Percentiles rank a stretch among this genome's conserved stretches.
Evolutionary conservation across 495 filamentous ascomycete genomes (phyloP).

Genomic region (Talaromyces nanjingensis): DNA sequence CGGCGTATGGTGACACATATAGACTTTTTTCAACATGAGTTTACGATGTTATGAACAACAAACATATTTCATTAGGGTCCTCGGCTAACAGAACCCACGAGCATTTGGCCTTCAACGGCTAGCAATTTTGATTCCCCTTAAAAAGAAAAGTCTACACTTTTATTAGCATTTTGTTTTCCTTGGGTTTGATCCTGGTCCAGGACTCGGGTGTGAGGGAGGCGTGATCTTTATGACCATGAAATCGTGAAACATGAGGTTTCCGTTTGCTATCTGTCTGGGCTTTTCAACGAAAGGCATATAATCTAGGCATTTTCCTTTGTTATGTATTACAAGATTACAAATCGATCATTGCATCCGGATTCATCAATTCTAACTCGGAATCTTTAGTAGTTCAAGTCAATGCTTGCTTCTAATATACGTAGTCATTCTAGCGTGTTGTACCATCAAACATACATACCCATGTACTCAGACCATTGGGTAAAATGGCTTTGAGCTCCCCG

Average conservation of each 20-base stretch:
- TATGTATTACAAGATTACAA: slow-evolving; percentile 2
- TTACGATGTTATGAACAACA: slow-evolving; percentile 55
- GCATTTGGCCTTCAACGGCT: slow-evolving; percentile 62
- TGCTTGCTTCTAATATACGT: neutral
- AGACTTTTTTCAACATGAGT: slow-evolving; percentile 56
- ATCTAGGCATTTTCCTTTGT: neutral
- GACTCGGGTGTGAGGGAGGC: slow-evolving; percentile 1
- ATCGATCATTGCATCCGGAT: neutral
- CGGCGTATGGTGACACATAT: slow-evolving; percentile 34
- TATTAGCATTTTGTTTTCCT: slow-evolving; percentile 22
- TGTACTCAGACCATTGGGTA: too few relatives aligned
- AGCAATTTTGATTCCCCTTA: slow-evolving; percentile 13
- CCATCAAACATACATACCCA: too few relatives aligned
- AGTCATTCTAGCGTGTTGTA: too few relatives aligned
- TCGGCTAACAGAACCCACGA: slow-evolving; percentile 43
- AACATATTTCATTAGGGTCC: slow-evolving; percentile 29
- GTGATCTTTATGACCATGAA: neutral
- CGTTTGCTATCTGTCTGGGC: neutral
- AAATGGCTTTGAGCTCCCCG: neutral
- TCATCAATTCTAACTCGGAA: neutral
- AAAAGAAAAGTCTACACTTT: slow-evolving; percentile 39
- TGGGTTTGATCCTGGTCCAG: neutral
- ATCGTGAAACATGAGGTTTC: neutral
- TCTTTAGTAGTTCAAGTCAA: neutral
- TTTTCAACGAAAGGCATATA: neutral